Evolutionary conservation across 1,284 basidiomycete species (phyloP).

Genomic region (Malassezia arunalokei): DNA sequence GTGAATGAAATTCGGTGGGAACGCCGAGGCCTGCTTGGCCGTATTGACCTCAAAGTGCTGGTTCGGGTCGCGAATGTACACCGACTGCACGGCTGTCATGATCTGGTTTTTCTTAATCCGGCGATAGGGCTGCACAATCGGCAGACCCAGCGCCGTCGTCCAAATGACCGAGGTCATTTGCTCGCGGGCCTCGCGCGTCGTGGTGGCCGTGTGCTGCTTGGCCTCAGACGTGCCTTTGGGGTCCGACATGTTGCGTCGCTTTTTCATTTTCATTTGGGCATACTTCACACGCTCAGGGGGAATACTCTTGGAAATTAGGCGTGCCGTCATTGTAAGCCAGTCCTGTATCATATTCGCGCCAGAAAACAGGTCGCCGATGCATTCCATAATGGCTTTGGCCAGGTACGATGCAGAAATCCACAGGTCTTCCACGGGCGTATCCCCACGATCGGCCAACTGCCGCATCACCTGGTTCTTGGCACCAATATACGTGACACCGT

Average conservation of each 20-base stretch:
- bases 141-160: constrained; percentile 86
- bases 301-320: constrained; percentile 76
- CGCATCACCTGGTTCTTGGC: constrained; percentile 88
- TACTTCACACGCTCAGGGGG: constrained; percentile 61
- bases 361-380: constrained; percentile 79
- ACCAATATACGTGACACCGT: constrained; percentile 90
- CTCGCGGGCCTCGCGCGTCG: constrained; percentile 49
- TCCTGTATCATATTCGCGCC: constrained; percentile 83
- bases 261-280: constrained; percentile 40
- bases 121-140: constrained; percentile 92
- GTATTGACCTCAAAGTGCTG: constrained; percentile 68
- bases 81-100: constrained; percentile 69
- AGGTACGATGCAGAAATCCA: constrained; percentile 73
- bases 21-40: constrained; percentile 80
- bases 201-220: background rate
- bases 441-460: constrained; percentile 67
- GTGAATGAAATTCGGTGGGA: constrained; percentile 98
- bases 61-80: constrained; percentile 85
- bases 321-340: constrained; percentile 74
- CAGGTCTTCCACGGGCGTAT: constrained; percentile 60
- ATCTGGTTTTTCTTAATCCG: constrained; percentile 63
- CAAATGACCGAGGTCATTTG: constrained; percentile 93
- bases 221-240: background rate
- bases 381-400: constrained; percentile 38
- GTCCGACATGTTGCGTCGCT: background rate